A percentile compares a stretch with the other conserved stretches of the same genome.
phyloP scores from a whole-genome alignment of 2,329 filamentous ascomycete genomes.

The Diaporthe citrichinensis region DNA sequence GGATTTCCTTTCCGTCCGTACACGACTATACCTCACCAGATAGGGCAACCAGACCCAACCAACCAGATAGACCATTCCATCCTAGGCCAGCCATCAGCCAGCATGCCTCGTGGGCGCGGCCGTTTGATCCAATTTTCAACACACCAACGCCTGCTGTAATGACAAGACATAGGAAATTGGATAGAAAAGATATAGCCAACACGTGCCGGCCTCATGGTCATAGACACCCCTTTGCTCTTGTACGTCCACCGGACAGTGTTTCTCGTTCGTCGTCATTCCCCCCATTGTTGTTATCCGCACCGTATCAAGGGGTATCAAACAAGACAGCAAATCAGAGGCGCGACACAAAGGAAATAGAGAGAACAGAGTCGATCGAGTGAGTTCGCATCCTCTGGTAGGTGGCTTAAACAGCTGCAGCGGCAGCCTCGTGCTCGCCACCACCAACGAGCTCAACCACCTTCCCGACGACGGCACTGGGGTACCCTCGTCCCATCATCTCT shows the following conservation, averaged over 20 bases:
- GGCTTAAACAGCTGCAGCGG: slow-evolving; percentile 38
- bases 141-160: slow-evolving; percentile 34
- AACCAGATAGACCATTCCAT: slow-evolving; percentile 6
- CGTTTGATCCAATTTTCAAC: slow-evolving; percentile 24
- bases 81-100: slow-evolving; percentile 29
- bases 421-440: slow-evolving; percentile 61
- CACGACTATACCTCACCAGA: slow-evolving; percentile 11
- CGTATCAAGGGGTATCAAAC: slow-evolving; percentile 50
- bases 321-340: slow-evolving; percentile 40
- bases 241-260: slow-evolving; percentile 8
- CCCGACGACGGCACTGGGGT: slow-evolving; percentile 90
- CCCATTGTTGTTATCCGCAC: slow-evolving; percentile 35
- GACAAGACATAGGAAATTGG: slow-evolving; percentile 39
- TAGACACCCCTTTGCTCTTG: slow-evolving; percentile 9
- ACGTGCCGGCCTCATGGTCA: slow-evolving; percentile 15
- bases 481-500: slow-evolving; percentile 92
- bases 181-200: slow-evolving; percentile 16
- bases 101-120: slow-evolving; percentile 37
- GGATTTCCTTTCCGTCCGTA: background rate
- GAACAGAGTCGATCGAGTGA: slow-evolving; percentile 7
- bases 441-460: slow-evolving; percentile 94
- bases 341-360: slow-evolving; percentile 42
- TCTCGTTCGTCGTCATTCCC: slow-evolving; percentile 36
- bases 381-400: slow-evolving; percentile 39
- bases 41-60: slow-evolving; percentile 27